Evolutionary conservation across 305 asterid genomes (phyloP), one percentile per base, ranked within the genome.

Genomic region (Fraxinus paxiana): DNA sequence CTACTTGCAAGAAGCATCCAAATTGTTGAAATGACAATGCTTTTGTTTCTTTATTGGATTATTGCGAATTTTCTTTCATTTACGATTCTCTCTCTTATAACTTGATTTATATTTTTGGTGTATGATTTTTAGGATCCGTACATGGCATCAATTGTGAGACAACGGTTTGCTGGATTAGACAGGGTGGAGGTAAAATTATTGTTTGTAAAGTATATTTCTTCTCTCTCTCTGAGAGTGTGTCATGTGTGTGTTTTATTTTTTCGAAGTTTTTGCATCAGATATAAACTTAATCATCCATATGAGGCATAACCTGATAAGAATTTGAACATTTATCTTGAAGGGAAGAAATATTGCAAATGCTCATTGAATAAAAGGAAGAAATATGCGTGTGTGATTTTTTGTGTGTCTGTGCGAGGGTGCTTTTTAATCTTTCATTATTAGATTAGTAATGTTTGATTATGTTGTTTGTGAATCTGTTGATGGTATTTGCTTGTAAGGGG

Each of bases 141-240:
- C 82, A 96, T 96, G 98, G 98, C 97, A 69, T 85, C 85, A 9
- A 89, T 94, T 83, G 95, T 91, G 75, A 89, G 87, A 76, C 98
- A 96, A 86, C 90, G 98, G 13, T 96, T 96, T 89, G 80, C 89
- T 31, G 89, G 85, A 74, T 72, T 80, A 59, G 91, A 82, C 78
- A 41, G 85, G 6, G 96, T 96, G 79, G 86, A 89, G 98, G 98
- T 65, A n/a, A 63, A 38, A 71, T 13, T 5, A 54, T 77, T 20
- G 24, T 3, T 3, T 41, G 63, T 6, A 10, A 43, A 41, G 34
- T 7, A 13, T 37, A 51, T 46, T 13, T 69, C 1, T 33, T 72
- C 35, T 6, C 35, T 56, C 63, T 31, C 51, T 18, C 12, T 8
- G 67, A 18, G 9, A 18, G 13, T 18, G 30, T n/a, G n/a, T n/a